Percentiles rank a stretch among this genome's conserved stretches.
Conservation (phyloP, 768 basidiomycete species). For the Phylloporus arenicola region DNA sequence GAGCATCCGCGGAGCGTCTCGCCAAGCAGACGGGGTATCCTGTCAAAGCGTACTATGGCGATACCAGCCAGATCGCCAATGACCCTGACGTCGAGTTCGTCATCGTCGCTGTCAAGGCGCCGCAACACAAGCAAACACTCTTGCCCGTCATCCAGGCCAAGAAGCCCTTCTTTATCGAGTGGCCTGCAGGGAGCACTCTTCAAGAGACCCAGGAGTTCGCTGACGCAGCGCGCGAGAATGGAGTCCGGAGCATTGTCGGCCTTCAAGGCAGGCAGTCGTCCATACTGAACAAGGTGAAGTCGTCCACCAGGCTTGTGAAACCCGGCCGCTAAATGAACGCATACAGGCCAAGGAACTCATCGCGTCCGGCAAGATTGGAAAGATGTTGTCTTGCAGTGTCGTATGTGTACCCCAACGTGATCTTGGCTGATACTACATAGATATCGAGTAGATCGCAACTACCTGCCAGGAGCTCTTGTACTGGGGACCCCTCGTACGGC, state of each 20-base stretch:
- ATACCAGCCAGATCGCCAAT: slow-evolving; percentile 11
- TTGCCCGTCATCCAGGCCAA: slow-evolving; percentile 11
- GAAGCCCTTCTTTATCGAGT: slow-evolving; percentile 11
- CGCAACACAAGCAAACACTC: slow-evolving; percentile 4
- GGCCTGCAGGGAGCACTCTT: slow-evolving; percentile 8
- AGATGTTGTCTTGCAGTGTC: slow-evolving; percentile 8
- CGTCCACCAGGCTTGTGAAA: too few relatives aligned
- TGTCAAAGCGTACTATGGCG: slow-evolving; percentile 9
- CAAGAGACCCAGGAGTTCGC: slow-evolving; percentile 9
- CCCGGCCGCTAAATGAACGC: background rate
- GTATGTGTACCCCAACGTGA: background rate
- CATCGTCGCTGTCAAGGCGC: slow-evolving; percentile 10
- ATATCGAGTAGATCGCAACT: background rate
- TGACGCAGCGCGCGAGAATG: slow-evolving; percentile 3
- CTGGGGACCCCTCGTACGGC: slow-evolving; percentile 5
- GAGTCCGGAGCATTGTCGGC: slow-evolving; percentile 4
- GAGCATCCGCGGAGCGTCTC: slow-evolving; percentile 5
- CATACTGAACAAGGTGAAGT: slow-evolving; percentile 2
- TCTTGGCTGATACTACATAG: background rate
- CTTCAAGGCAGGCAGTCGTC: slow-evolving; percentile 13
- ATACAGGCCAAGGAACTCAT: slow-evolving; percentile 7
- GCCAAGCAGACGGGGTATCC: slow-evolving; percentile 1
- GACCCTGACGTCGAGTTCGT: slow-evolving; percentile 13
- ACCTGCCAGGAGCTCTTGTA: background rate
- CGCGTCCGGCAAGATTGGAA: slow-evolving; percentile 5